These are phyloP conservation scores for Aspergillus bertholletiae DNA, from an alignment of 495 filamentous ascomycete species.

Conservation along the genomic window DNA sequence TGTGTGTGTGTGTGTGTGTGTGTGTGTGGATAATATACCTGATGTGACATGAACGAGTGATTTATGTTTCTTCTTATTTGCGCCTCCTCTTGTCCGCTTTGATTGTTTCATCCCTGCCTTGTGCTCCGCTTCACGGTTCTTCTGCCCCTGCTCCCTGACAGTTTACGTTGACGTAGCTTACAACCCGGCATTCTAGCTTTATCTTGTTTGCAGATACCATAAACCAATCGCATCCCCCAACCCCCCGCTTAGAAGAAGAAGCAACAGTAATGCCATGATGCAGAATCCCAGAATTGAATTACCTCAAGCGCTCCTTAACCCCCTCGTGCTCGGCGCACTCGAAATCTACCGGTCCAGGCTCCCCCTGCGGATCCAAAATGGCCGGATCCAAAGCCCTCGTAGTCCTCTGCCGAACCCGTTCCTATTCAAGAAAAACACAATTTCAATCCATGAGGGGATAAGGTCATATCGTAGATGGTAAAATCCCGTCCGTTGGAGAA, in stretches of 20 bases:
- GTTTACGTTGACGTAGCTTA: background rate
- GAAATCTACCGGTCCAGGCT: constrained; percentile 25
- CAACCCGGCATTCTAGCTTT: background rate
- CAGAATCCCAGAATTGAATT: too few species aligned
- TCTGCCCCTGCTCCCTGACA: background rate
- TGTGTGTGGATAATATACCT: background rate
- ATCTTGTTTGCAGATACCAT: background rate
- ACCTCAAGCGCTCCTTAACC: constrained; percentile 10
- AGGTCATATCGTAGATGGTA: background rate
- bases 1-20: background rate
- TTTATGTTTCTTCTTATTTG: background rate
- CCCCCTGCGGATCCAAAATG: constrained; percentile 20
- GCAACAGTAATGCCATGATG: too few species aligned
- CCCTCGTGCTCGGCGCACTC: constrained; percentile 24
- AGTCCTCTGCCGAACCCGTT: constrained; percentile 19
- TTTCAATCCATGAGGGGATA: background rate
- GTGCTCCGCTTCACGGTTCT: background rate
- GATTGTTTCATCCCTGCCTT: background rate
- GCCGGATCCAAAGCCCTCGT: constrained; percentile 25
- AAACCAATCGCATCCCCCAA: too few species aligned
- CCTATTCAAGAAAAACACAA: constrained; percentile 4
- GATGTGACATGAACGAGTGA: background rate
- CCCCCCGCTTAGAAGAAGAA: too few species aligned
- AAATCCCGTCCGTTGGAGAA: background rate
- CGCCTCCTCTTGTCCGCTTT: background rate